Conservation (phyloP, 2,329 filamentous ascomycete species). For the Achaetomium macrosporum region DNA sequence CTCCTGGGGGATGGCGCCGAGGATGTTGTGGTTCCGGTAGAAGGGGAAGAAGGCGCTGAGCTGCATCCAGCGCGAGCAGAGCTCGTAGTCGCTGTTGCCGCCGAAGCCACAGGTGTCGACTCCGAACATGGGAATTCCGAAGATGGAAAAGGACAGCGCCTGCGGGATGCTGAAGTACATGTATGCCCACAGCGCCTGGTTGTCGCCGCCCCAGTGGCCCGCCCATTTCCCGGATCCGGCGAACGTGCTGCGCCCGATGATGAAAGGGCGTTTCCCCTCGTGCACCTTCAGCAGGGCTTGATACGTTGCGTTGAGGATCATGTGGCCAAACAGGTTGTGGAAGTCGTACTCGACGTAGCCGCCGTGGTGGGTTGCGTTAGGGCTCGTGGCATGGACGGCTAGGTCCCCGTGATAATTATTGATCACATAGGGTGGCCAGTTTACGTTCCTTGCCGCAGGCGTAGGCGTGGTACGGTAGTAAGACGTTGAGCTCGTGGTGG, state of each 20-base stretch:
- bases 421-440: slow-evolving; percentile 71
- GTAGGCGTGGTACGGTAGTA: slow-evolving; percentile 57
- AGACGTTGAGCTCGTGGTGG: slow-evolving; percentile 32
- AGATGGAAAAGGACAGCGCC: slow-evolving; percentile 67
- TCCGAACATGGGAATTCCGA: slow-evolving; percentile 73
- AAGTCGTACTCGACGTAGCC: slow-evolving; percentile 72
- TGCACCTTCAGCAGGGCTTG: slow-evolving; percentile 59
- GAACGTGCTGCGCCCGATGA: slow-evolving; percentile 77
- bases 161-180: slow-evolving; percentile 75
- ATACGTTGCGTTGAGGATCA: slow-evolving; percentile 73
- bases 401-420: slow-evolving; percentile 69
- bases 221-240: slow-evolving; percentile 68
- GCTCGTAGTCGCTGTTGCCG: slow-evolving; percentile 60
- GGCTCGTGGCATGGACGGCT: slow-evolving; percentile 64
- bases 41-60: slow-evolving; percentile 66
- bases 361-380: slow-evolving; percentile 71
- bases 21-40: slow-evolving; percentile 68
- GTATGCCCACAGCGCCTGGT: slow-evolving; percentile 62
- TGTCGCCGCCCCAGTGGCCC: slow-evolving; percentile 80
- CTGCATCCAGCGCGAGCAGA: slow-evolving; percentile 61
- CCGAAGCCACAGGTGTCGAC: slow-evolving; percentile 66
- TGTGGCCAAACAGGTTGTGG: slow-evolving; percentile 72
- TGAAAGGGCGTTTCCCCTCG: slow-evolving; percentile 68
- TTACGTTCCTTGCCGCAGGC: slow-evolving; percentile 58
- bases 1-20: slow-evolving; percentile 59